Conservation (phyloP, 1,284 basidiomycete species). For the Meira nashicola region DNA sequence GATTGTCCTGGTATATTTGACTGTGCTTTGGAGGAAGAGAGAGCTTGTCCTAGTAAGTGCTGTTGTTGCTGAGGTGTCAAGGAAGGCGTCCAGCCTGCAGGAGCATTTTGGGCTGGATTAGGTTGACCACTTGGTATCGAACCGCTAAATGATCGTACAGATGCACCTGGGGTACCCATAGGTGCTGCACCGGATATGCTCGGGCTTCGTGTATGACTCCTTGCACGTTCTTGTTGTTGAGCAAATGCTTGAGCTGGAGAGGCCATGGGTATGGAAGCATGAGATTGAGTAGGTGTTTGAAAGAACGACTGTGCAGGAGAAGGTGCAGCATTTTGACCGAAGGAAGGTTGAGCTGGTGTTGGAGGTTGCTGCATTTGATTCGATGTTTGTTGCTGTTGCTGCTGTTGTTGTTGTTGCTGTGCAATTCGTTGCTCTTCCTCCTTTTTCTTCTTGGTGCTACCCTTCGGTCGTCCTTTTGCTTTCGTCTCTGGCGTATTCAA, state of each 20-base stretch:
- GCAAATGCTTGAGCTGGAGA: conserved; percentile 28
- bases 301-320: conserved; percentile 21
- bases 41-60: conserved; percentile 31
- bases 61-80: conserved; percentile 42
- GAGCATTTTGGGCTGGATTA: conserved; percentile 1
- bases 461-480: conserved; percentile 8
- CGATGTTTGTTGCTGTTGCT: conserved; percentile 24
- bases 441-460: conserved; percentile 12
- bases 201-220: conserved; percentile 35
- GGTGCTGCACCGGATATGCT: conserved; percentile 17
- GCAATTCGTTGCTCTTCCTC: background rate
- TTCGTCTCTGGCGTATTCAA: conserved; percentile 6
- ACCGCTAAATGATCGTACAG: background rate
- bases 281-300: conserved; percentile 26
- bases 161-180: background rate
- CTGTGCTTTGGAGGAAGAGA: conserved; percentile 33
- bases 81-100: conserved; percentile 35
- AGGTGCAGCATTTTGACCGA: conserved; percentile 15
- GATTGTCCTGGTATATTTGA: conserved; percentile 17
- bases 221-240: conserved; percentile 26
- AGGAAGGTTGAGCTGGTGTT: conserved; percentile 22
- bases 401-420: conserved; percentile 7
- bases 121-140: background rate
- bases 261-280: conserved; percentile 21
- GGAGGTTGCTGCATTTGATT: conserved; percentile 22